phyloP scores from a whole-genome alignment of 768 basidiomycete genomes.

The Lyophyllum decastes region DNA sequence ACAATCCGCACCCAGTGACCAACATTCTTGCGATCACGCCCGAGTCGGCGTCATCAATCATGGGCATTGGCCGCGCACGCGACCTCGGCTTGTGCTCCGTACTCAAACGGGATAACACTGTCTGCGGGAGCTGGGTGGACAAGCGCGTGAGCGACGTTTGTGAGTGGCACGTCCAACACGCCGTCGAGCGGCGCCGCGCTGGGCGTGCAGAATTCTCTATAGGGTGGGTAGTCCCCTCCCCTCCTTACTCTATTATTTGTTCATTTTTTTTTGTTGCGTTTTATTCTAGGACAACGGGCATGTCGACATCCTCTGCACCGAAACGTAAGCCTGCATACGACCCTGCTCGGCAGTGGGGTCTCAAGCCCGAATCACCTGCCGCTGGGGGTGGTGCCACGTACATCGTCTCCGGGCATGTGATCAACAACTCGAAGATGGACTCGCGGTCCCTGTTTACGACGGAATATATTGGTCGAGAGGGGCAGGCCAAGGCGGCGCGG shows the following conservation, averaged over 20 bases:
- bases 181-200: constrained; percentile 73
- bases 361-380: constrained; percentile 48
- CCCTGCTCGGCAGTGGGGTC: constrained; percentile 73
- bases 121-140: constrained; percentile 90
- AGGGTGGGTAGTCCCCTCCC: constrained; percentile 52
- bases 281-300: constrained; percentile 66
- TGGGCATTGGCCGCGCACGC: constrained; percentile 80
- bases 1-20: constrained; percentile 71
- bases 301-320: constrained; percentile 52
- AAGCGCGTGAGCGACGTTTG: constrained; percentile 85
- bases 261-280: not conserved
- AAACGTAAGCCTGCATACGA: constrained; percentile 64
- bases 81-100: constrained; percentile 89
- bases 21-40: constrained; percentile 91
- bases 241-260: not conserved
- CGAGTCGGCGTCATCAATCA: constrained; percentile 74
- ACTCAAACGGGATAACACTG: constrained; percentile 73
- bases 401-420: constrained; percentile 77
- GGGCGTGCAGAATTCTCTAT: constrained; percentile 83
- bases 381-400: constrained; percentile 61
- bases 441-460: constrained; percentile 49
- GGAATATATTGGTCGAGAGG: constrained; percentile 79
- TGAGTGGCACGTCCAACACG: constrained; percentile 87
- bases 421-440: constrained; percentile 47
- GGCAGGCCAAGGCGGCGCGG: constrained; percentile 75